Evolutionary conservation across 2,329 filamentous ascomycete genomes (phyloP), one percentile per base, ranked within the genome.

Genomic region (Elsinoe necatrix): DNA sequence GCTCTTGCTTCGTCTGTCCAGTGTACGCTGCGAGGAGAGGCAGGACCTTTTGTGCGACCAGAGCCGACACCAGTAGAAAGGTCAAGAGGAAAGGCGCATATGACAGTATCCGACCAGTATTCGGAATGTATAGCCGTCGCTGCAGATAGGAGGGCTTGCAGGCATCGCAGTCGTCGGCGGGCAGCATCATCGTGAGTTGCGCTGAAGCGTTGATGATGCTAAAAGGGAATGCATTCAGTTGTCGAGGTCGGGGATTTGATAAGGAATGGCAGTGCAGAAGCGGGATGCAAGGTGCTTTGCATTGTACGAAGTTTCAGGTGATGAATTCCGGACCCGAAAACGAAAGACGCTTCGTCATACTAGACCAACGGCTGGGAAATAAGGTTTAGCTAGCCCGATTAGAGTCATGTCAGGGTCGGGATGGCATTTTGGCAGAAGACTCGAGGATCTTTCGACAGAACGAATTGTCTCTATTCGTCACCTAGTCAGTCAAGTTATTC

Each of bases 21-120:
- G 56, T 59, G 58, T 72, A 67, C 59, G 77, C 77, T 39, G 85
- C 83, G 7, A 95, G 78, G n/a, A 81, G 73, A 2, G 89, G 88
- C 64, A 88, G 90, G 16, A 95, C 72, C 64, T 82, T 84, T 34
- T 81, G 79, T 52, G 83, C 78, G 51, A 86, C 84, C 55, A 87
- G 71, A 34, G 80, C 64, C 51, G 79, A 80, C 62, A 87, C 80
- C 52, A 80, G 65, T 60, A 81, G 61, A 70, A 92, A 92, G 35
- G 87, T 87, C 58, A 82, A 68, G 58, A 87, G 68, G 68, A 93
- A 89, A 0, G 88, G 87, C 2, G 80, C 68, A 8, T 80, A 77
- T 21, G 88, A 81, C 58, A 87, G 77, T 51, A 84, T 63, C 35
- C 82, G 68, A 29, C 77, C 73, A 43, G 77, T 72, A 34, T 77